Base-by-base conservation (phyloP, 495 filamentous ascomycete species). In the Xylaria sp. region DNA sequence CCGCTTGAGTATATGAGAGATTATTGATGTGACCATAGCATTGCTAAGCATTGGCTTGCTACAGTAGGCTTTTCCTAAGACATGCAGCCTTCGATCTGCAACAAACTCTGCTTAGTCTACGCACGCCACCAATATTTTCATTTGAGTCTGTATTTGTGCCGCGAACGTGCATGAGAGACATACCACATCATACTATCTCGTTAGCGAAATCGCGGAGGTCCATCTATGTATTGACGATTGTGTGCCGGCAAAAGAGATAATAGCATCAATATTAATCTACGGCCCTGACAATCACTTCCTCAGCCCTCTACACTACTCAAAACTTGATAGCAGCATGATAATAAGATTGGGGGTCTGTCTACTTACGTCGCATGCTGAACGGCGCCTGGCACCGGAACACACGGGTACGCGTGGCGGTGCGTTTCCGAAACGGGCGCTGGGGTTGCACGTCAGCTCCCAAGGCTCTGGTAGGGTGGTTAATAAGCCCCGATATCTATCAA, bases 381-480 rank as follows among this genome's bases (percentile, higher is more conserved):
- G 5, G 31, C 31, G 26, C 14, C 21, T 2, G 57, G 8, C 43
- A 64, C 61, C 61, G 43, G 61, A 48, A 46, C 9, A 43, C 29
- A 29, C 61, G 61, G 61, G 24, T 44, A 33, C 5, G 19, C 8
- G 21, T 64, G 41, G 43, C 44, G 29, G 29, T 12, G 63, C 26
- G 17, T 53, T 24, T 53, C 31, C 63, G 17, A 52, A 66, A 50
- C 29, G 31, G 31, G 63, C n/a, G 43, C 15, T 26, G 33, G 33
- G 26, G 15, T 33, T 59, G 29, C 55, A 40, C 29, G 59, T 33
- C 59, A 55, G 64, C 64, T 55, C 46, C 64, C 64, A 67, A 19
- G 6, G 19, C 64, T 53, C 48, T 67, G 64, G 64, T 35, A 53
- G 46, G 64, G 64, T 52, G n/a, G n/a, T 35, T 26, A 24, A 29